Base-by-base conservation (phyloP, 768 basidiomycete species). In the Boletus subcaerulescens region DNA sequence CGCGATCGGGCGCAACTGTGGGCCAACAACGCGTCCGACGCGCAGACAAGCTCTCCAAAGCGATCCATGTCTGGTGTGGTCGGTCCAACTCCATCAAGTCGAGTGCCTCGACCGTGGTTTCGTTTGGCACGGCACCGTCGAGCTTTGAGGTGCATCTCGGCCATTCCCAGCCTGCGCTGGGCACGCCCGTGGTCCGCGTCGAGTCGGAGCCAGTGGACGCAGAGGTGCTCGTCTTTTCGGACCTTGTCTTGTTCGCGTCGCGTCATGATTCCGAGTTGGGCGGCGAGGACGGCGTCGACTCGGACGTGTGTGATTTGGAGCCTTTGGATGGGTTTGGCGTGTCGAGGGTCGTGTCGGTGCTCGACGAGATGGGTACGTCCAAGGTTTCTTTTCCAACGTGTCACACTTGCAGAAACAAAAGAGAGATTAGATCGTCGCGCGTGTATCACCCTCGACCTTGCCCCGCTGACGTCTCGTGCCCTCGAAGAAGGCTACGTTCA, bases 181-280 rank as follows among this genome's bases (percentile, higher is more conserved):
- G 22, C 3, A 64, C 52, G 42, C 69, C 62, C 4, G 42, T 67
- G 8, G 63, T 70, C 24, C 63, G 60, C 12, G 52, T 65, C 55
- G 65, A 70, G 55, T 65, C 63, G 1, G 63, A 58, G 45, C 60
- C 60, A 10, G n/a, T 63, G 40, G 57, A 67, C 17, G 61, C 75
- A 10, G 74, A 76, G 45, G 73, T 68, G 15, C 75, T 82, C 52
- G 78, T 89, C 14, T 90, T 92, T 69, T 81, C 81, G 17, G 90
- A 93, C 66, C 53, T 92, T 32, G 65, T 89, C 45, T 60, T 92
- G n/a, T 66, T 91, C 29, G 79, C 82, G 17, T 71, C 50, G 1
- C 52, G 46, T 5, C 46, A 47, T 17, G 12, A 71, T 22, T 71
- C 10, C 29, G 29, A 29, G 9, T 2, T 8, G 14, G 33, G 13